These are phyloP conservation scores for Solanum clarkiae DNA, from an alignment of 257 asterid genomes.

Conservation along the genomic window DNA sequence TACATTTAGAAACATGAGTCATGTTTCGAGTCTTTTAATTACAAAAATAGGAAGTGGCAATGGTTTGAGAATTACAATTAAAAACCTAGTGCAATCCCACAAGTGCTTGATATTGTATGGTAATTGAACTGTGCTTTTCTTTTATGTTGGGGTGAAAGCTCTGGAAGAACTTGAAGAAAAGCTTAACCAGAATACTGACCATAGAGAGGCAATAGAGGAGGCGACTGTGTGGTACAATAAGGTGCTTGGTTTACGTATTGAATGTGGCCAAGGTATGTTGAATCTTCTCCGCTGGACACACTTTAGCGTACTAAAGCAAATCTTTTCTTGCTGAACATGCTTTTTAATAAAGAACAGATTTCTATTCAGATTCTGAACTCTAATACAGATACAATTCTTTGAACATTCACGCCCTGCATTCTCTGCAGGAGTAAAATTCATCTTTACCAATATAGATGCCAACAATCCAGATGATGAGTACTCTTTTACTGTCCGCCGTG, in stretches of 20 bases:
- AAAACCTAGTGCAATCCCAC: not conserved
- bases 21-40: not conserved
- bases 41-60: not conserved
- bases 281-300: not conserved
- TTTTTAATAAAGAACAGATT: not conserved
- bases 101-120: not conserved
- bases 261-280: conserved; percentile 62
- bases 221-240: conserved; percentile 80
- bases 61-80: not conserved
- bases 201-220: conserved; percentile 56
- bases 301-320: not conserved
- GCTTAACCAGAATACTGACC: conserved; percentile 30
- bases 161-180: conserved; percentile 41
- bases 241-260: conserved; percentile 78
- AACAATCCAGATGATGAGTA: conserved; percentile 51
- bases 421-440: conserved; percentile 69
- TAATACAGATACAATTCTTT: not conserved
- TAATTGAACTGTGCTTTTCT: not conserved
- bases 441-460: conserved; percentile 50
- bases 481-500: conserved; percentile 58
- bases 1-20: not conserved
- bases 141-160: conserved; percentile 22
- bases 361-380: not conserved
- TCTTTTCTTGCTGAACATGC: not conserved
- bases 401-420: not conserved